These are phyloP conservation scores for Citrullus colocynthis DNA, from an alignment of 306 rosid genomes.

Conservation along the genomic window DNA sequence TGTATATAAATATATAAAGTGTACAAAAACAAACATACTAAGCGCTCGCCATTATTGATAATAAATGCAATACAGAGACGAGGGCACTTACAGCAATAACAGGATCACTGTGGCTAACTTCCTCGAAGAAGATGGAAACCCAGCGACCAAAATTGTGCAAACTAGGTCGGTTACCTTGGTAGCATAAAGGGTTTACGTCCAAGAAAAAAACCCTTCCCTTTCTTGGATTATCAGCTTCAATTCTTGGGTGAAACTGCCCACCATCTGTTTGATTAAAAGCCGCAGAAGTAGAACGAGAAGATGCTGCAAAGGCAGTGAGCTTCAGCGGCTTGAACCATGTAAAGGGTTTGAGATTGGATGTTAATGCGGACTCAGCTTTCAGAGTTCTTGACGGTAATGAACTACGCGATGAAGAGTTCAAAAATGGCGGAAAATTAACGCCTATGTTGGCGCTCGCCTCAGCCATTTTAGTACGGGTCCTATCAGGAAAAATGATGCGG, in stretches of 20 bases:
- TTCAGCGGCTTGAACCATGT: constrained; percentile 12
- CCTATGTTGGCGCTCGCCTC: constrained; percentile 16
- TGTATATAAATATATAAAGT: not conserved
- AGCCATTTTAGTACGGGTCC: constrained; percentile 2
- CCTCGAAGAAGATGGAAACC: constrained; percentile 51
- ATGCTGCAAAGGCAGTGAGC: constrained; percentile 3
- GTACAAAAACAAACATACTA: not conserved
- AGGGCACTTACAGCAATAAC: constrained; percentile 50
- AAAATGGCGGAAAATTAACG: constrained; percentile 16
- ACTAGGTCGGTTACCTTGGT: constrained; percentile 57
- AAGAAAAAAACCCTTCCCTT: constrained; percentile 59
- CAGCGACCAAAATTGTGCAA: constrained; percentile 51
- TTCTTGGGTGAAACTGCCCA: constrained; percentile 13
- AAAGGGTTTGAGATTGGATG: not conserved
- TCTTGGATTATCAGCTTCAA: constrained; percentile 14
- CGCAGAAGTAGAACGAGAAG: constrained; percentile 10
- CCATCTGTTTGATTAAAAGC: constrained; percentile 18
- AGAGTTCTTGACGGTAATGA: constrained; percentile 11
- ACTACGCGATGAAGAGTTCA: constrained; percentile 12
- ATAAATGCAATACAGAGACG: not conserved
- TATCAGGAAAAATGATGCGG: not conserved
- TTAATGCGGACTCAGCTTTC: not conserved
- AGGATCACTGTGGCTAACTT: constrained; percentile 54
- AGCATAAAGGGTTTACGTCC: constrained; percentile 79
- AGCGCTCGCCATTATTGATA: not conserved